These are phyloP conservation scores for Dendryphion nanum DNA, from an alignment of 2,329 filamentous ascomycete genomes.

Conservation along the genomic window DNA sequence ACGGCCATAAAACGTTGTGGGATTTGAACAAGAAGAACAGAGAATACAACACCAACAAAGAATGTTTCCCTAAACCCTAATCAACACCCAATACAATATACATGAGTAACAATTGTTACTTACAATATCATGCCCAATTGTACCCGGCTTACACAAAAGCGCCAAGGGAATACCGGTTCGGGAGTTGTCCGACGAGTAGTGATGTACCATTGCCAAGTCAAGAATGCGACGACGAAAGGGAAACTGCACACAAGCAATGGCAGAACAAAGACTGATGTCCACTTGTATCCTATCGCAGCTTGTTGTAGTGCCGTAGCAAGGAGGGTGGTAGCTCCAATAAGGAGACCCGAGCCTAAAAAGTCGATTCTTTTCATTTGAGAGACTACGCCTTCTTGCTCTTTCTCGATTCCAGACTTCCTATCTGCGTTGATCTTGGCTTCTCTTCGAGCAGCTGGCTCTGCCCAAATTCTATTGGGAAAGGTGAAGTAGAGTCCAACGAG, in stretches of 20 bases:
- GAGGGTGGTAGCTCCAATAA: constrained; percentile 13
- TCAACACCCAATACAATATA: too few relatives aligned
- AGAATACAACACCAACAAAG: constrained; percentile 10
- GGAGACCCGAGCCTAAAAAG: constrained; percentile 10
- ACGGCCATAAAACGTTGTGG: constrained; percentile 16
- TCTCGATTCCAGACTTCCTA: too few relatives aligned
- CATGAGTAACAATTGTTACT: too few relatives aligned
- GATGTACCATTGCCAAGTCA: constrained; percentile 14
- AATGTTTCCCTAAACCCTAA: constrained; percentile 13
- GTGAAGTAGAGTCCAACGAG: background rate
- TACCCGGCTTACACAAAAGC: constrained; percentile 4
- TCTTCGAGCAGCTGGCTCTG: constrained; percentile 2
- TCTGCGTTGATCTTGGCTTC: too few relatives aligned
- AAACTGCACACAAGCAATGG: constrained; percentile 9
- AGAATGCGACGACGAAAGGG: constrained; percentile 11
- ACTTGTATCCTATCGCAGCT: constrained; percentile 6
- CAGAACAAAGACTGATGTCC: constrained; percentile 9
- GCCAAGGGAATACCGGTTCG: constrained; percentile 18
- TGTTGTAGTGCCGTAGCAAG: constrained; percentile 17
- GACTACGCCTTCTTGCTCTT: too few relatives aligned
- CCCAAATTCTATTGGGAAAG: constrained; percentile 4
- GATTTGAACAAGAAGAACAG: constrained; percentile 12
- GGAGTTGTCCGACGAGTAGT: constrained; percentile 7
- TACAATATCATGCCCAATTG: background rate
- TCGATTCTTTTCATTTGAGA: constrained; percentile 4